Evolutionary conservation across 768 basidiomycete species (phyloP), one percentile per base, ranked within the genome.

Genomic region (Hericium coralloides): DNA sequence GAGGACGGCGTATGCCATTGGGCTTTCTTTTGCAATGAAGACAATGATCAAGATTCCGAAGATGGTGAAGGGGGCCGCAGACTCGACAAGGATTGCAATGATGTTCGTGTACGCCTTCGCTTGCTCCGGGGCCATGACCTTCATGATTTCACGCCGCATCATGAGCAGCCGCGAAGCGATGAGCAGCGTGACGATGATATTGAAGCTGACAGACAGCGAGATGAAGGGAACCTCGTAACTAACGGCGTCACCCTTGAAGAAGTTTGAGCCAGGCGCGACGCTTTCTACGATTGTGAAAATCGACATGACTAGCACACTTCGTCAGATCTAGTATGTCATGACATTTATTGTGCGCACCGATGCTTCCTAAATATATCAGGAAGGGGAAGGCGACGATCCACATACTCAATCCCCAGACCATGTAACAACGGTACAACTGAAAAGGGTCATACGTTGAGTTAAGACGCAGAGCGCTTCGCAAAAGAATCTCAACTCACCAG

Each of bases 161-260:
- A 59, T 63, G 45, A 72, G 56, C 18, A 77, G 72, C n/a, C 75
- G 75, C n/a, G 50, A 56, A 45, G 69, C 72, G 54, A 78, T 75
- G 31, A 74, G 64, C 3, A 64, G n/a, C 6, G 76, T 77, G 43
- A 74, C 67, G 62, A 77, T 58, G 55, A 75, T 67, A 65, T 77
- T 78, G 57, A 76, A 64, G 37, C 67, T 61, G 56, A 78, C 72
- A 9, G 74, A 72, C 49, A 74, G 66, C 20, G 72, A 64, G 53
- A 72, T 73, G 66, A 74, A 79, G 8, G 74, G 70, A 6, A 69
- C 64, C 31, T 72, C 74, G 56, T 75, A 74, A 63, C 70, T 67
- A 55, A 73, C 65, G 5, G 72, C 59, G 54, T 67, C 66, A 4
- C 73, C 73, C 20, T 64, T 62, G 63, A 76, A 75, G 65, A 76